Percentiles rank a stretch among this genome's conserved stretches.
Conservation (phyloP, 306 rosid genomes). For the Albizia julibrissin region DNA sequence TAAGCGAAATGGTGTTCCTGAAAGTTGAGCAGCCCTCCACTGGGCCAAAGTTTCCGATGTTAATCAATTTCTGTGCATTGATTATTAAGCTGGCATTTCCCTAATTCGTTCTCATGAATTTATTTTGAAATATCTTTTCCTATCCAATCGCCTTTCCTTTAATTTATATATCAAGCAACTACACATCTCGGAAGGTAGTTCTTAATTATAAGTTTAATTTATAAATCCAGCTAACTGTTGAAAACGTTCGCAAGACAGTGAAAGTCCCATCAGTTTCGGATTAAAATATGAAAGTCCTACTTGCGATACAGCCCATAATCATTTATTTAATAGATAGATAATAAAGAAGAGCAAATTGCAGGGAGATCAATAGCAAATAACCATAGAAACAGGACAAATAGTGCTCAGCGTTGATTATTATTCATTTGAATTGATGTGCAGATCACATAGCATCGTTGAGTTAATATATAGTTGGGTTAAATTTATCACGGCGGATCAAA, state of each 20-base stretch:
- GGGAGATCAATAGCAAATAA: background rate
- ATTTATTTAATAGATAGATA: background rate
- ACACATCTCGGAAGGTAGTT: background rate
- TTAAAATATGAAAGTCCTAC: conserved; percentile 4
- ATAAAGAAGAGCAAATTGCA: conserved; percentile 3
- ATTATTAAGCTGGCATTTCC: background rate
- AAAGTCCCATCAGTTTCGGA: conserved; percentile 5
- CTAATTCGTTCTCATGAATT: conserved; percentile 2
- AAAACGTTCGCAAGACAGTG: conserved; percentile 12
- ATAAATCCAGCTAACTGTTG: background rate
- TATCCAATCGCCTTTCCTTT: background rate
- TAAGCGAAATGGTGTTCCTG: background rate
- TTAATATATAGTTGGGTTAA: conserved; percentile 13
- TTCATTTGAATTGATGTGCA: conserved; percentile 37
- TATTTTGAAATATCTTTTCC: conserved; percentile 16
- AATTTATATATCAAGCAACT: conserved; percentile 27
- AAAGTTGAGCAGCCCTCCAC: background rate
- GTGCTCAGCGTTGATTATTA: conserved; percentile 25
- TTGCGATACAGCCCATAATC: background rate
- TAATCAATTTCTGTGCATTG: background rate
- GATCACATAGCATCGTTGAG: conserved; percentile 45
- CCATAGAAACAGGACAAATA: conserved; percentile 9
- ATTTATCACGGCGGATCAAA: conserved; percentile 29
- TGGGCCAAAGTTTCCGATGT: conserved; percentile 9
- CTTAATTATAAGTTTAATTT: background rate